Percentiles rank a stretch among this genome's conserved stretches.
phyloP scores from a whole-genome alignment of 495 filamentous ascomycete genomes.

The Emericellopsis terricola region DNA sequence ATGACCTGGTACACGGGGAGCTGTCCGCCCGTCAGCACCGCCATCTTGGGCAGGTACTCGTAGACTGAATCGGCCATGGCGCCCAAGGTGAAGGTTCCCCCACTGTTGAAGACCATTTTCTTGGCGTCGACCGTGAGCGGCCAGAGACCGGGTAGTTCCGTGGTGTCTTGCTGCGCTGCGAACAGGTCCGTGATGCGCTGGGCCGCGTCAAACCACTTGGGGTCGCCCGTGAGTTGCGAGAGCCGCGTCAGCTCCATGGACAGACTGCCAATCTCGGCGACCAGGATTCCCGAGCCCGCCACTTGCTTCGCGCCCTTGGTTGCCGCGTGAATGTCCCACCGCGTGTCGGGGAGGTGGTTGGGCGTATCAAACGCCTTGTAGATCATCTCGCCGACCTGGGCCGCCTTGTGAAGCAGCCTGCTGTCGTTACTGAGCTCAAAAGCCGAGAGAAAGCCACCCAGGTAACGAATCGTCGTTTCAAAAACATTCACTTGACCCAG shows the following conservation, averaged over 20 bases:
- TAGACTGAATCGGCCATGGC: slow-evolving; percentile 66
- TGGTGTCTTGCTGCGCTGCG: slow-evolving; percentile 43
- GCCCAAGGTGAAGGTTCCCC: slow-evolving; percentile 44
- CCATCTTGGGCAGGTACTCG: slow-evolving; percentile 67
- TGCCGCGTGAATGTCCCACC: slow-evolving; percentile 32
- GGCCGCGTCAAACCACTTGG: slow-evolving; percentile 76
- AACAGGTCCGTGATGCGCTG: slow-evolving; percentile 61
- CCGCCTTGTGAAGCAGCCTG: slow-evolving; percentile 58
- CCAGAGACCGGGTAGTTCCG: slow-evolving; percentile 48
- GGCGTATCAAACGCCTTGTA: slow-evolving; percentile 84
- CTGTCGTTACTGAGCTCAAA: slow-evolving; percentile 56
- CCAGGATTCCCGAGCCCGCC: slow-evolving; percentile 15
- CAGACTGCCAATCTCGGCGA: slow-evolving; percentile 55
- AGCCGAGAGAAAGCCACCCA: slow-evolving; percentile 59
- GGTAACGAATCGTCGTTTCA: slow-evolving; percentile 65
- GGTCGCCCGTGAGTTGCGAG: slow-evolving; percentile 59
- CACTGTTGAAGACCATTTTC: slow-evolving; percentile 9
- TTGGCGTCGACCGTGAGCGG: slow-evolving; percentile 19
- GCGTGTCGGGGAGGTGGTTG: slow-evolving; percentile 72
- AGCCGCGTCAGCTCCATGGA: slow-evolving; percentile 76
- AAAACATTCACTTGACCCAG: slow-evolving; percentile 46
- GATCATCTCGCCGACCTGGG: slow-evolving; percentile 65
- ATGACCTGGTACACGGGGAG: slow-evolving; percentile 55
- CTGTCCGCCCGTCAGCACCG: slow-evolving; percentile 50
- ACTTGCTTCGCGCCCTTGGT: slow-evolving; percentile 12